Evolutionary conservation across 2,329 filamentous ascomycete genomes (phyloP).

Genomic region (Fusarium tuaranense): DNA sequence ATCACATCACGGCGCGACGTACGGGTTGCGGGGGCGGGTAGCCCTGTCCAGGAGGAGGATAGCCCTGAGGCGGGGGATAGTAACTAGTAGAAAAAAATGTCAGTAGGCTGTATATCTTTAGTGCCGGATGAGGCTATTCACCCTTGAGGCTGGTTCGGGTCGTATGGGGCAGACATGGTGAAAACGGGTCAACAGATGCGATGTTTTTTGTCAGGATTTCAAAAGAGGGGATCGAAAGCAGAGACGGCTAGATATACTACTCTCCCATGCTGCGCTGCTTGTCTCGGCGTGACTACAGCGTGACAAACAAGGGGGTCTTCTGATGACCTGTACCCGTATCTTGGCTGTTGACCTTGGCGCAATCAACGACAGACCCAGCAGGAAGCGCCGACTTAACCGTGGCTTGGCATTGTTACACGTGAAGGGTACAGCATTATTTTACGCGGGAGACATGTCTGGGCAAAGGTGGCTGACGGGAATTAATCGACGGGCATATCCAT

Average conservation of each 20-base stretch:
- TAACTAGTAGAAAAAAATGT: slow-evolving; percentile 24
- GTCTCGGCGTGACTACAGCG: neutral
- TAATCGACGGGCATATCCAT: neutral
- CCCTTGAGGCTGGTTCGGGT: slow-evolving; percentile 27
- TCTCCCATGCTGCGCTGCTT: neutral
- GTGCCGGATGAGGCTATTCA: slow-evolving; percentile 1
- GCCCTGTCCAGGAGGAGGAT: slow-evolving; percentile 43
- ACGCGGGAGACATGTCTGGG: neutral
- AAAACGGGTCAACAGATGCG: neutral
- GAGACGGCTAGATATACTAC: slow-evolving; percentile 29
- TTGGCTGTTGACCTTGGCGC: slow-evolving; percentile 36
- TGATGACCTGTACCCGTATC: slow-evolving; percentile 31
- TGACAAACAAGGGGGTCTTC: slow-evolving; percentile 5
- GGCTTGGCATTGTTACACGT: slow-evolving; percentile 22
- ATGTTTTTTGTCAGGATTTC: neutral
- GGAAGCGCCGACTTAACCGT: slow-evolving; percentile 35
- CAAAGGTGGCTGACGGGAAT: neutral
- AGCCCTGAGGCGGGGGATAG: slow-evolving; percentile 40
- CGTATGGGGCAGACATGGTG: slow-evolving; percentile 35
- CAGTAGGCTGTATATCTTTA: neutral
- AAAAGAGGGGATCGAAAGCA: neutral
- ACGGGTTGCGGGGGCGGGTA: slow-evolving; percentile 42
- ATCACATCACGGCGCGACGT: slow-evolving; percentile 1
- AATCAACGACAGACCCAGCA: slow-evolving; percentile 24
- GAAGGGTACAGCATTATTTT: neutral